Evolutionary conservation across 1,284 basidiomycete genomes (phyloP), one percentile per base, ranked within the genome.

Genomic region (Neotropicomus parvogracilis): DNA sequence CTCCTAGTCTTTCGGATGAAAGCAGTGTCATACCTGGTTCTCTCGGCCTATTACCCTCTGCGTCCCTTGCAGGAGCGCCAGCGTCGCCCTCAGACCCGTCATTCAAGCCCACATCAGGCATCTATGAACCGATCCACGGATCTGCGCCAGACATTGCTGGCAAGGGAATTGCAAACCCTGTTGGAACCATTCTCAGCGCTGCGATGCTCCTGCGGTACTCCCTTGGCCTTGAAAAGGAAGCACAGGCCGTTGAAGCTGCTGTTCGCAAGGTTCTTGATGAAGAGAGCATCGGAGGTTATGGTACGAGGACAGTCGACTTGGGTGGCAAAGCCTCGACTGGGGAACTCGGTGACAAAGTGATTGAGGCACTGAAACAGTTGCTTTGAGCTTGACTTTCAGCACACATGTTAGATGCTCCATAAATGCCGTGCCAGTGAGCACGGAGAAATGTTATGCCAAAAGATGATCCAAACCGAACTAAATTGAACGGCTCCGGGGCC

Each of bases 91-190:
- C 68, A 14, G 80, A 81, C 26, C 75, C 81, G 52, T 72, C 80
- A 54, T 86, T 88, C 72, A 85, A 84, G 59, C 78, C 87, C 6
- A 86, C 85, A 0, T 69, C 79, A 12, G 97, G 97, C 41, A 73
- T 99, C 46, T 99, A 99, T 74, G 95, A 99, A 70, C 95, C 95
- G 50, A 95, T 97, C 53, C 91, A 93, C 63, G 91, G 91, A 44
- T 95, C 92, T 28, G 95, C 95, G 2, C 95, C 95, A 40, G 95
- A 98, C 63, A 98, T 98, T 58, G 93, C 95, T 7, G 94, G 93
- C 2, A 76, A 91, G 66, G 91, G 91, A 27, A 94, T 97, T 60
- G 95, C 95, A 54, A 99, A 98, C 71, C 95, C 95, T 27, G 82
- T 99, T 58, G 97, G 95, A 43, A 97, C 95, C 14, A 98, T 99